Evolutionary conservation across 192 early-diverging fungal genomes (phyloP).

Genomic region (Backusella tarrabulga): DNA sequence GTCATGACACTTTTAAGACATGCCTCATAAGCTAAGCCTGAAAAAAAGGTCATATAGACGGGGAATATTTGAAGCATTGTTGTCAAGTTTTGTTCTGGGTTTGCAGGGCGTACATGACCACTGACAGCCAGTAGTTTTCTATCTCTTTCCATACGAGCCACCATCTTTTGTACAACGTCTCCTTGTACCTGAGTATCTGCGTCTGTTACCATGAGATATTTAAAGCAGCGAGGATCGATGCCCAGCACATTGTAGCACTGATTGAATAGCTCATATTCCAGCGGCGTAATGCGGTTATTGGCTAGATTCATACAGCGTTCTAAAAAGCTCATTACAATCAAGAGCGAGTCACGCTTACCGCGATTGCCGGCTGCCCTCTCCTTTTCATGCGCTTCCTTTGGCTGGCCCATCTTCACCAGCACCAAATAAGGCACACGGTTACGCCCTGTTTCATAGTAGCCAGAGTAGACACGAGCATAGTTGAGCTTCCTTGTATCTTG

Average conservation of each 20-base stretch:
- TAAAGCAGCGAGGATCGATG: conserved; percentile 61
- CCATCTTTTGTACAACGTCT: conserved; percentile 51
- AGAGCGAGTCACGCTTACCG: conserved; percentile 87
- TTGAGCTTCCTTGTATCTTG: conserved; percentile 53
- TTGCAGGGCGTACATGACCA: conserved; percentile 64
- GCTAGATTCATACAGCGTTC: conserved; percentile 61
- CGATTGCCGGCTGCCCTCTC: conserved; percentile 50
- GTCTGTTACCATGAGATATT: conserved; percentile 64
- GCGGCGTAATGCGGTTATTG: conserved; percentile 60
- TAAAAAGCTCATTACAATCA: conserved; percentile 82
- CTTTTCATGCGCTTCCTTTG: conserved; percentile 37
- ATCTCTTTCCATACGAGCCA: conserved; percentile 55
- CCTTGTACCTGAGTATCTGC: conserved; percentile 64
- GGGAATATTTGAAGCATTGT: conserved; percentile 70
- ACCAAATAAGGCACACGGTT: conserved; percentile 59
- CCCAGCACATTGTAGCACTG: conserved; percentile 62
- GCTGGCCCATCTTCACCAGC: conserved; percentile 60
- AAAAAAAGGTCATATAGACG: conserved; percentile 62
- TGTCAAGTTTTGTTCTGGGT: conserved; percentile 58
- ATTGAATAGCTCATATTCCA: conserved; percentile 68
- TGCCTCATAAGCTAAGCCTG: conserved; percentile 60
- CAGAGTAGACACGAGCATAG: conserved; percentile 66
- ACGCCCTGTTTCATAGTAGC: conserved; percentile 51
- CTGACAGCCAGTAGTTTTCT: conserved; percentile 58
- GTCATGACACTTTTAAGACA: conserved; percentile 61